Conservation (phyloP, 768 basidiomycete species). For the Rhodotorula paludigena region DNA sequence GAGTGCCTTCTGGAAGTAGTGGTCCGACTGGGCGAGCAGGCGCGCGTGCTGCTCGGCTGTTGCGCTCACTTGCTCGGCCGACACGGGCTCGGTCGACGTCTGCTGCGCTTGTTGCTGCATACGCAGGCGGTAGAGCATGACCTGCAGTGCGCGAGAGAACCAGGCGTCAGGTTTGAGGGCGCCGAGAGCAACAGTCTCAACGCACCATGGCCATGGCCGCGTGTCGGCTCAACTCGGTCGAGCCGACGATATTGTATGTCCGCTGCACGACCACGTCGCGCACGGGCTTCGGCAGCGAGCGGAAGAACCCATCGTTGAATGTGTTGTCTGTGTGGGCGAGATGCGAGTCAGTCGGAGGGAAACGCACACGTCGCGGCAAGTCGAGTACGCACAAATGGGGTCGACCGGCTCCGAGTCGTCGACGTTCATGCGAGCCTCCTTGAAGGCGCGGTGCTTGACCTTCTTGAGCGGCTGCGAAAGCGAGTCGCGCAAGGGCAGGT, state of each 20-base stretch:
- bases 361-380: too few species aligned
- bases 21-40: constrained; percentile 25
- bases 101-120: constrained; percentile 8
- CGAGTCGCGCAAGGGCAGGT: too few species aligned
- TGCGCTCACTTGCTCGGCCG: not conserved
- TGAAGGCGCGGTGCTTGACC: not conserved
- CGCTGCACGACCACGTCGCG: constrained; percentile 26
- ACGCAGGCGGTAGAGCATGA: constrained; percentile 31
- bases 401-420: not conserved
- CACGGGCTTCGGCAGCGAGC: constrained; percentile 31
- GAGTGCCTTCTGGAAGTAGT: constrained; percentile 30
- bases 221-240: constrained; percentile 17
- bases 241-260: constrained; percentile 16
- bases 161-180: too few species aligned
- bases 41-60: constrained; percentile 11
- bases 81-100: not conserved
- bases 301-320: constrained; percentile 33
- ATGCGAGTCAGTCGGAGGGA: not conserved
- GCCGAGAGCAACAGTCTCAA: not conserved
- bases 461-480: too few species aligned
- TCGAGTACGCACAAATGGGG: not conserved
- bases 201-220: constrained; percentile 32
- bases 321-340: constrained; percentile 14
- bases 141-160: not conserved
- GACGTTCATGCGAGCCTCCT: too few species aligned